Evolutionary conservation across 2,329 filamentous ascomycete genomes (phyloP).

Genomic region (Drechmeria coniospora): DNA sequence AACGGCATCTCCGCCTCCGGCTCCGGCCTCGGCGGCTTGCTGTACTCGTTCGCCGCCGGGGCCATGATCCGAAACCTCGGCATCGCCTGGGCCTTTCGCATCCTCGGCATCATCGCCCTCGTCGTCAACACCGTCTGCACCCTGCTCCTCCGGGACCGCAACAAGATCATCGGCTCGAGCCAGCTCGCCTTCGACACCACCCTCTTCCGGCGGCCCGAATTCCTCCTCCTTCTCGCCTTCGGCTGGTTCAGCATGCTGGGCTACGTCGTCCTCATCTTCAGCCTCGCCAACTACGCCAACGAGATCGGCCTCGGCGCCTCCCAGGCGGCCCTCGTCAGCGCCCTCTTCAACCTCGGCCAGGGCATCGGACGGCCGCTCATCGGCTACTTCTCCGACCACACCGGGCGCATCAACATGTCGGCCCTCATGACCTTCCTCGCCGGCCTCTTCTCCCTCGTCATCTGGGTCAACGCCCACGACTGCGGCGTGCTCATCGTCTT

Average conservation of each 20-base stretch:
- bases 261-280: slow-evolving; percentile 66
- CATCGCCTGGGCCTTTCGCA: slow-evolving; percentile 50
- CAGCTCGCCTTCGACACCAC: slow-evolving; percentile 50
- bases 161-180: slow-evolving; percentile 51
- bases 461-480: slow-evolving; percentile 54
- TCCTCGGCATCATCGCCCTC: slow-evolving; percentile 47
- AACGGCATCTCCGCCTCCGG: slow-evolving; percentile 56
- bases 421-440: slow-evolving; percentile 46
- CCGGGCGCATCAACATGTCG: slow-evolving; percentile 62
- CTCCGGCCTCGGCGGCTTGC: slow-evolving; percentile 57
- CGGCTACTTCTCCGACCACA: slow-evolving; percentile 54
- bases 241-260: slow-evolving; percentile 58
- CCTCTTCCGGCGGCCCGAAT: slow-evolving; percentile 47
- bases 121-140: slow-evolving; percentile 48
- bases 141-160: slow-evolving; percentile 53
- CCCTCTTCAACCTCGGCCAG: slow-evolving; percentile 53
- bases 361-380: slow-evolving; percentile 56
- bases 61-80: slow-evolving; percentile 52
- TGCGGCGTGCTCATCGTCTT: slow-evolving; percentile 59
- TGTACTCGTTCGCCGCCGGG: slow-evolving; percentile 52
- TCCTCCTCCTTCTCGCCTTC: slow-evolving; percentile 49
- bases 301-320: slow-evolving; percentile 49
- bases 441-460: slow-evolving; percentile 48
- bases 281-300: slow-evolving; percentile 56
- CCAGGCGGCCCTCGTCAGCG: slow-evolving; percentile 57